Base-by-base conservation (phyloP, 73 alveolate species). In the Stentor roeselii region DNA sequence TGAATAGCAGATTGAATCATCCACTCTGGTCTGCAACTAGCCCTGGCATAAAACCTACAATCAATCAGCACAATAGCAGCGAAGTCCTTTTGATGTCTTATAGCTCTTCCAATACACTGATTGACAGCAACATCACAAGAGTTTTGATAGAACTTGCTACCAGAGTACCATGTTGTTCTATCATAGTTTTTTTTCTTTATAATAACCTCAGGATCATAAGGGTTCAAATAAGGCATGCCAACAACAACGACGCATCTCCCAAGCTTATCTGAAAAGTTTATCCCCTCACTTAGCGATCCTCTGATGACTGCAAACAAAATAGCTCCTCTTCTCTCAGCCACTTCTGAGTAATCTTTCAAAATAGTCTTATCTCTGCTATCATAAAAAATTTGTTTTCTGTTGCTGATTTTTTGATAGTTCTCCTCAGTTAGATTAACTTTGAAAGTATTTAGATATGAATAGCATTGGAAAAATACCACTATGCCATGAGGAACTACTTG, bases 41-140 rank as follows among this genome's bases (percentile, higher is more conserved):
- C n/a, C n/a, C n/a, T n/a, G 30, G 4, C 15, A 42, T 42, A 42
- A 42, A 42, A 42, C 78, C 97, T 92, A 39, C 41, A 77, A 93
- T 93, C 98, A 36, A 92, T 82, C 61, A 94, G 84, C n/a, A 90
- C 60, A 75, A 94, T 90, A 27, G 84, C 76, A 3, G 95, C 98
- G 90, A 84, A 94, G 85, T 94, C 98, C 82, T 90, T 36, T 83
- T 78, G 91, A 94, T 94, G 97, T 84, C 98, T 86, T 3, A 94
- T 76, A 30, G 88, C 96, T 92, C 98, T 92, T 11, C 98, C 98
- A 41, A 94, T 90, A 21, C 93, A 84, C 84, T 94, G 95, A 82
- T 90, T 90, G 30, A 90, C 92, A 75, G 89, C 80, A 4, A 85
- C 75, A 41, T 80, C 41, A 60, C 94, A 88, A 31, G 40, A 27